These are phyloP conservation scores for Saccharomycopsis microspora DNA, from an alignment of 805 yeast species.

Conservation along the genomic window DNA sequence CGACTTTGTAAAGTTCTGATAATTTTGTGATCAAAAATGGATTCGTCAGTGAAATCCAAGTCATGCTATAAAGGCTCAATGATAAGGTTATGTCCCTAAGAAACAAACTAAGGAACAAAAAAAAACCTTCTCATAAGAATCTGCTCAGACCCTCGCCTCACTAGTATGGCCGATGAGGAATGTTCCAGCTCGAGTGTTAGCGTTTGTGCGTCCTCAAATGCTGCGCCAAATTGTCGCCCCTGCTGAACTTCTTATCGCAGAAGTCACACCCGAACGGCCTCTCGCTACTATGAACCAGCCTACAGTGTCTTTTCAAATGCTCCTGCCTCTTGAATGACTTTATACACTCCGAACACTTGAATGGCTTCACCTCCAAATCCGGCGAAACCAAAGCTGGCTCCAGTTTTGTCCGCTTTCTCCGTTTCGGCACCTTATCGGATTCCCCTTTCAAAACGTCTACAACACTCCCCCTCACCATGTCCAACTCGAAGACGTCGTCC, in stretches of 20 bases:
- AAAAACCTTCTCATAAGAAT: not conserved
- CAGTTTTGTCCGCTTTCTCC: slow-evolving; percentile 12
- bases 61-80: no score
- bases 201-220: slow-evolving; percentile 43
- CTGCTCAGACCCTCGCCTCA: not conserved
- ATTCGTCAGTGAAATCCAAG: no score
- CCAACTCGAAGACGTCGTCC: no score
- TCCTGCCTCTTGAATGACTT: slow-evolving; percentile 49
- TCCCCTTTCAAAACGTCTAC: no score
- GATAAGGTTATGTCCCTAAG: not conserved
- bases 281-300: slow-evolving; percentile 52
- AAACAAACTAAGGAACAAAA: not conserved
- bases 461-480: no score
- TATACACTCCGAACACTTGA: slow-evolving; percentile 27
- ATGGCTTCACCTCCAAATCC: slow-evolving; percentile 23
- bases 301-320: slow-evolving; percentile 54
- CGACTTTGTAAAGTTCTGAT: no score
- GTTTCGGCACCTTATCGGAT: not conserved
- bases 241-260: slow-evolving; percentile 51
- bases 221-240: slow-evolving; percentile 58
- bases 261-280: slow-evolving; percentile 46
- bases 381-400: not conserved
- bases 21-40: no score
- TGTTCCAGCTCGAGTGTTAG: no score
- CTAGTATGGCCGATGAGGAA: no score